Percentiles rank a stretch among this genome's conserved stretches.
phyloP scores from a whole-genome alignment of 1,139 yeast genomes.

The Torulaspora globosa region DNA sequence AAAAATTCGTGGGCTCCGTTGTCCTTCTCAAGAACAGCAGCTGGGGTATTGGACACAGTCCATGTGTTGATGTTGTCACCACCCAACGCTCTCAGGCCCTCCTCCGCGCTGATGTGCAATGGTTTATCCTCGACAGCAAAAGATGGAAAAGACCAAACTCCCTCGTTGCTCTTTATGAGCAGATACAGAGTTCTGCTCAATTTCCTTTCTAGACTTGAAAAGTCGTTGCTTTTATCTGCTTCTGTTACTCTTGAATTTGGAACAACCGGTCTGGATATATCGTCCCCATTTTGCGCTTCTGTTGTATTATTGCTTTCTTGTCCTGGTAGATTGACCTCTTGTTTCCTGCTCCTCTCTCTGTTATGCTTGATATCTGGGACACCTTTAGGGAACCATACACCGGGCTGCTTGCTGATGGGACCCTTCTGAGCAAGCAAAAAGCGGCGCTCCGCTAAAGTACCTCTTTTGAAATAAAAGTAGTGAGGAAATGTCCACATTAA shows the following conservation, averaged over 20 bases:
- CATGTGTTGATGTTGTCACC: slow-evolving; percentile 78
- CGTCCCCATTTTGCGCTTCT: slow-evolving; percentile 42
- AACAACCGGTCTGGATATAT: slow-evolving; percentile 62
- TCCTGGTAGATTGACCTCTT: slow-evolving; percentile 64
- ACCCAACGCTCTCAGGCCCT: slow-evolving; percentile 66
- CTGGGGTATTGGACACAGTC: slow-evolving; percentile 85
- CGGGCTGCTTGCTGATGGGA: slow-evolving; percentile 69
- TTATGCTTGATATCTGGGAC: slow-evolving; percentile 80
- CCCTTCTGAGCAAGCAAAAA: slow-evolving; percentile 71
- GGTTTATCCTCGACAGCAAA: slow-evolving; percentile 50
- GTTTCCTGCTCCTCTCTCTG: slow-evolving; percentile 84
- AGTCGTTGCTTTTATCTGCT: slow-evolving; percentile 65
- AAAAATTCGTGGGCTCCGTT: slow-evolving; percentile 45
- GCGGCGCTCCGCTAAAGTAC: slow-evolving; percentile 82
- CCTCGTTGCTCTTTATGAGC: slow-evolving; percentile 46
- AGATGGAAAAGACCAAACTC: slow-evolving; percentile 72
- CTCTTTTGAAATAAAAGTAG: slow-evolving; percentile 86
- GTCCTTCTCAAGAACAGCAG: slow-evolving; percentile 53
- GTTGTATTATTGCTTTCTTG: slow-evolving; percentile 43
- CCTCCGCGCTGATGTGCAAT: slow-evolving; percentile 70
- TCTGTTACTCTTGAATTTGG: slow-evolving; percentile 71
- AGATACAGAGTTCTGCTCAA: slow-evolving; percentile 78
- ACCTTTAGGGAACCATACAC: slow-evolving; percentile 76
- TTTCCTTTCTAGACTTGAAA: slow-evolving; percentile 68
- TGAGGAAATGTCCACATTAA: slow-evolving; percentile 97